A percentile compares a stretch with the other conserved stretches of the same genome.
Evolutionary conservation across 2,329 filamentous ascomycete genomes (phyloP).

Genomic region (Chaetomium strumarium): DNA sequence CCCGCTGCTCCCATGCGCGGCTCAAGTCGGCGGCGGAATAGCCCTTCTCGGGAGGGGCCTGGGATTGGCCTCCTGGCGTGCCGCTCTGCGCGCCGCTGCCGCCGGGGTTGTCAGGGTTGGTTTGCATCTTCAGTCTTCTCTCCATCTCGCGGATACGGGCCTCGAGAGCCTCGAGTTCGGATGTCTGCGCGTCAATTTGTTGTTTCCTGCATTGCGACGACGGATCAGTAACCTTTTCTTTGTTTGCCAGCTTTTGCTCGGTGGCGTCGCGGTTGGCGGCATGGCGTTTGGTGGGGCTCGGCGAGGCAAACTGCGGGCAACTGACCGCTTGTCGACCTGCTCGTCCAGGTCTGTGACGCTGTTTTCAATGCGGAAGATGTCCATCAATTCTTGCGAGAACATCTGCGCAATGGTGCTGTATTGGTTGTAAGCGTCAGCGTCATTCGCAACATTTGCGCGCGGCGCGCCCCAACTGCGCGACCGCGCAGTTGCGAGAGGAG

Average conservation of each 20-base stretch:
- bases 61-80: conserved; percentile 14
- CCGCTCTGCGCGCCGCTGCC: conserved; percentile 19
- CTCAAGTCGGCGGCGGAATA: conserved; percentile 22
- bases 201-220: conserved; percentile 62
- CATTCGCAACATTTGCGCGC: background rate
- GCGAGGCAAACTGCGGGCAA: conserved; percentile 15
- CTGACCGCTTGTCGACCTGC: conserved; percentile 77
- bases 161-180: conserved; percentile 82
- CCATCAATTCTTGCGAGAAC: conserved; percentile 80
- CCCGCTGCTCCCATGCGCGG: conserved; percentile 11
- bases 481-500: conserved; percentile 48
- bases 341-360: conserved; percentile 41
- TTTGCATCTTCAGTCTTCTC: conserved; percentile 55
- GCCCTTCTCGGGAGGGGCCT: conserved; percentile 28
- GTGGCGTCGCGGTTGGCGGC: conserved; percentile 6
- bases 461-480: background rate
- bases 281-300: conserved; percentile 8
- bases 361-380: conserved; percentile 83
- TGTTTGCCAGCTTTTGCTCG: background rate
- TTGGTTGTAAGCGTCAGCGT: conserved; percentile 14
- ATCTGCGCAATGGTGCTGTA: conserved; percentile 76
- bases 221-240: conserved; percentile 8
- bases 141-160: conserved; percentile 80
- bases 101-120: background rate
- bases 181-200: conserved; percentile 64